Percentiles rank a stretch among this genome's conserved stretches.
Evolutionary conservation across 805 yeast species (phyloP).

Genomic region (Teunomyces barrocoloradensis): DNA sequence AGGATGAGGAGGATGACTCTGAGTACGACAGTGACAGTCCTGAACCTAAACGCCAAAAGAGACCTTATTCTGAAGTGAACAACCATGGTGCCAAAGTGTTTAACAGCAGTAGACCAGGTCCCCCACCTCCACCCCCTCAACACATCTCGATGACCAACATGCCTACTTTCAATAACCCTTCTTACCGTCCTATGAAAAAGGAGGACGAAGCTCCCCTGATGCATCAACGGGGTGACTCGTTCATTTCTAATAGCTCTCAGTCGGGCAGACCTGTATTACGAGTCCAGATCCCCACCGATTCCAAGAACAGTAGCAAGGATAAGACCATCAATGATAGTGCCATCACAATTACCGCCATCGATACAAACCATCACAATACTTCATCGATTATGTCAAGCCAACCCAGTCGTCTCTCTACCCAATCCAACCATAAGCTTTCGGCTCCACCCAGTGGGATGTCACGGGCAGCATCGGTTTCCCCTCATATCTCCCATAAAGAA

Average conservation of each 20-base stretch:
- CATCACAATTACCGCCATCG: slow-evolving; percentile 45
- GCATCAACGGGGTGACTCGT: slow-evolving; percentile 14
- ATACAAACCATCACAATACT: slow-evolving; percentile 15
- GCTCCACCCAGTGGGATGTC: background rate
- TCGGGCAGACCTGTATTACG: slow-evolving; percentile 55
- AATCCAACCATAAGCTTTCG: background rate
- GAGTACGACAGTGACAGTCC: slow-evolving; percentile 36
- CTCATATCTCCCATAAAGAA: background rate
- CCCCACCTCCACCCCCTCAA: slow-evolving; percentile 7
- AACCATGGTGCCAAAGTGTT: slow-evolving; percentile 4
- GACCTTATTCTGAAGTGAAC: slow-evolving; percentile 9
- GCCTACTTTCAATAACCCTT: slow-evolving; percentile 15
- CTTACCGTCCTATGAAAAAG: slow-evolving; percentile 5
- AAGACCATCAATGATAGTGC: slow-evolving; percentile 38
- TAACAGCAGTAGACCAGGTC: slow-evolving; percentile 1
- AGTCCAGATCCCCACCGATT: slow-evolving; percentile 61
- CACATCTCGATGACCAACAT: slow-evolving; percentile 10
- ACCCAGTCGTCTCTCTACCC: background rate
- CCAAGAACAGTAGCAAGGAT: slow-evolving; percentile 17
- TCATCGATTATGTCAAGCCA: slow-evolving; percentile 3
- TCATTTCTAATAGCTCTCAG: slow-evolving; percentile 13
- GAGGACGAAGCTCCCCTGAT: background rate
- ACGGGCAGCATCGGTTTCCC: background rate
- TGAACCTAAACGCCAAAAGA: slow-evolving; percentile 32
- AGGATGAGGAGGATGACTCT: slow-evolving; percentile 23